Evolutionary conservation across 495 filamentous ascomycete genomes (phyloP), one percentile per base, ranked within the genome.

Genomic region (Lepidopterella palustris): DNA sequence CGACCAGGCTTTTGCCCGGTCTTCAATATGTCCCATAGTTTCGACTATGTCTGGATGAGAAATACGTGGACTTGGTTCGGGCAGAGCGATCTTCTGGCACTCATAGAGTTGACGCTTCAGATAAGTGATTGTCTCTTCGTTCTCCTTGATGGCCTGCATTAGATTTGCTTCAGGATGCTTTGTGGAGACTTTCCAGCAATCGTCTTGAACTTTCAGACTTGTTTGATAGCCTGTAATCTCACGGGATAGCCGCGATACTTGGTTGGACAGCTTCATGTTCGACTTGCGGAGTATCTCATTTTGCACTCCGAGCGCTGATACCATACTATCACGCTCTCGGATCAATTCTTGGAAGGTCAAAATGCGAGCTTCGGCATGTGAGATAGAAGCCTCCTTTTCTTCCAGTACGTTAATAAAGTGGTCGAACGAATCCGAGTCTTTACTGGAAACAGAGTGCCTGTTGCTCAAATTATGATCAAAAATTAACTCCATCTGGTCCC

Each of bases 71-170:
- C 13, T 47, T 47, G 42, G 42, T 47, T 47, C 42, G 42, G 21
- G 18, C 21, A 9, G 42, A 23, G 42, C 21, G 42, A 47, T 47
- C 42, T 47, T 47, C 42, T 20, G 42, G 42, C 42, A 47, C 42
- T 47, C 42, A 18, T 47, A 9, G 42, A 47, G 42, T 18, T 47
- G 42, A 18, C 42, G 42, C 42, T 47, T 47, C 42, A 47, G 42
- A 20, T 47, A 23, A 23, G 42, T 47, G 11, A 47, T 47, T 23
- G 42, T 47, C 42, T 47, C 42, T 47, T 47, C 42, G 42, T 47
- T 47, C 42, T 47, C 42, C 42, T 47, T 47, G 42, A 47, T 47
- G 42, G 42, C 42, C 21, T 47, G 42, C 21, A 47, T 47, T 47
- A 5, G 6, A 15, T 47, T 47, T n/a, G 21, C 13, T 47, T 47